Base-by-base conservation (phyloP, 768 basidiomycete species). In the Paxillus involutus region DNA sequence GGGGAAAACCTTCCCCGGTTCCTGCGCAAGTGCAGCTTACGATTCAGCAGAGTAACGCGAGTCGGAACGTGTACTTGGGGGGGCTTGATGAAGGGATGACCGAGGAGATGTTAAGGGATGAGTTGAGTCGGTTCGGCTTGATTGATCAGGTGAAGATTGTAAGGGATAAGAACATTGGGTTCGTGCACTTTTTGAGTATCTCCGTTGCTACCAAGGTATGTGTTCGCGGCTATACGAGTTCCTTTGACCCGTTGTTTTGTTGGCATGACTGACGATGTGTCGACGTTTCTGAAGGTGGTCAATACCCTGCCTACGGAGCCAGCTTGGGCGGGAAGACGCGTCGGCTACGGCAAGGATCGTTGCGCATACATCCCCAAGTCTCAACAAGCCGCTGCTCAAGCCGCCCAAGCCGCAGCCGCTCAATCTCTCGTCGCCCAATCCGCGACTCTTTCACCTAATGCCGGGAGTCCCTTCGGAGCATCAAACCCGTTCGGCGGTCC, bases 61-160 rank as follows among this genome's bases (percentile, higher is more conserved):
- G 89, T 61, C 76, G 97, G 60, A 99, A 98, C 63, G 97, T 99
- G 53, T 99, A 98, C 66, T 80, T 99, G 16, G 97, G 97, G 41
- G 93, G 93, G 16, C 76, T 99, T 40, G 94, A 96, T 40, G 92
- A 95, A 72, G 78, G 75, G 47, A 84, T 86, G 77, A 96, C 92
- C 1, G 97, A 98, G 76, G 91, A 95, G 72, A 85, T 85, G 73
- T 76, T 99, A 32, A 76, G 96, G 33, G 94, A 98, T 57, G 94
- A 98, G 67, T 77, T 98, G 21, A 87, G 88, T 63, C 81, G 89
- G 41, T 99, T 96, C 65, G 97, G 97, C 19, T 78, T 96, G 29
- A 98, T 99, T 63, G 97, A 99, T 73, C 96, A 98, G 70, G 95
- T 99, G 69, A 99, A 99, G 82, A 98, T 99, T 66, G 97, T 98